Evolutionary conservation across 2,329 filamentous ascomycete species (phyloP), one percentile per base, ranked within the genome.

Genomic region (Harringtonia aguacate): DNA sequence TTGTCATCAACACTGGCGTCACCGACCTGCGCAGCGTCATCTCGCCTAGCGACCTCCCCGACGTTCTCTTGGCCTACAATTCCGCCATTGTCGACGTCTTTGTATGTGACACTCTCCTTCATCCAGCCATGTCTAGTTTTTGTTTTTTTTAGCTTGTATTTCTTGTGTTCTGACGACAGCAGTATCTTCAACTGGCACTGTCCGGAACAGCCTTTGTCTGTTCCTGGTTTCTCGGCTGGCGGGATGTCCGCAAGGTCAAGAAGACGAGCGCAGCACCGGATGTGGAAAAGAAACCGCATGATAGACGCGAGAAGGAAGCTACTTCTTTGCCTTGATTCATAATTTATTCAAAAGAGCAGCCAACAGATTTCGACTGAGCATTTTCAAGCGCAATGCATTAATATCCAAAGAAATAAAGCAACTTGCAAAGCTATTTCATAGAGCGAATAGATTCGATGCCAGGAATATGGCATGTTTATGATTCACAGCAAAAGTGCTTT

Each of bases 1-100:
- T 68, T 41, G 72, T 78, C 49, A 66, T 75, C 55, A 65, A 72
- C 53, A 69, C 64, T 40, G 74, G 74, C 43, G 73, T 48, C 13
- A 46, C 46, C 1, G 43, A 48, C 3, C 35, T 50, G 10, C 46
- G 46, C 17, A 42, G 35, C 2, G 44, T 42, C 5, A 22, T 48
- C 14, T 33, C 48, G 12, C 24, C 38, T 4, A 21, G 27, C 14
- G n/a, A 46, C 4, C 30, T 45, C 1, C 6, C 17, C 3, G 33
- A 39, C 2, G 46, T 48, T 2, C 18, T 50, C 7, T 8, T 45
- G 8, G 46, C 48, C 10, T 48, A 50, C 29, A 48, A 50, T 21
- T 31, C 37, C 31, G 37, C 48, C 4, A 20, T 48, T 4, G 39
- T 44, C 1, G 17, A 44, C 36, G 42, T 47, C 8, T 47, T 34